Base-by-base conservation (phyloP, 257 asterid genomes). In the Penstemon barbatus region DNA sequence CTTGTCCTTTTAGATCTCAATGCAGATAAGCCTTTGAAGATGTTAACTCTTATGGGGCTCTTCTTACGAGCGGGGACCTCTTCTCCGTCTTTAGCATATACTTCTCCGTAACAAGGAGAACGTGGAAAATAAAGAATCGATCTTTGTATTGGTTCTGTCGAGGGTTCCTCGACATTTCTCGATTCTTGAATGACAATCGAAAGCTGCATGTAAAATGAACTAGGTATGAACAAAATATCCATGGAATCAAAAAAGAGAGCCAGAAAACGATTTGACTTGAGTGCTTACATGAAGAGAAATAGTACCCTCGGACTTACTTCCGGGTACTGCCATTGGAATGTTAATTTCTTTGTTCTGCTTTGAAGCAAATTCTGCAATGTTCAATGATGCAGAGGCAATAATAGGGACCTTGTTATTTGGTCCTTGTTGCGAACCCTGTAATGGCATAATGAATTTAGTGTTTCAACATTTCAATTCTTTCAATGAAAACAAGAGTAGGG, bases 291-390 rank as follows among this genome's bases (percentile, higher is more conserved):
- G 50, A 58, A 85, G 90, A 37, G 82, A 74, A 64, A 82, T 19
- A 46, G 54, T 61, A 33, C 38, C 52, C 44, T 62, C 68, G 18
- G 36, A 52, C 11, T 7, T 57, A 44, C 45, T 56, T 42, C 58
- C 68, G 8, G 79, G 69, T 42, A 69, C 51, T 37, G 68, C 66
- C 69, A 89, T 74, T 65, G 90, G 92, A 68, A 89, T 55, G 57
- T 44, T 45, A 13, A 89, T 70, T 57, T 79, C 83, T 36, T 75
- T 45, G 61, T 72, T 69, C 48, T 71, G 82, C 52, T 78, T 67
- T 33, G 83, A 81, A 42, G 69, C 79, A 53, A 80, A 85, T 49
- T 81, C 84, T 41, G 87, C 86, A 68, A 89, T 85, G 77, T 89
- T 82, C 78, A 89, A 66, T 4, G 83, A 71, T 63, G 82, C 85